Evolutionary conservation across 1,284 basidiomycete species (phyloP), one percentile per base, ranked within the genome.

Genomic region (Fomitopsis pinicola): DNA sequence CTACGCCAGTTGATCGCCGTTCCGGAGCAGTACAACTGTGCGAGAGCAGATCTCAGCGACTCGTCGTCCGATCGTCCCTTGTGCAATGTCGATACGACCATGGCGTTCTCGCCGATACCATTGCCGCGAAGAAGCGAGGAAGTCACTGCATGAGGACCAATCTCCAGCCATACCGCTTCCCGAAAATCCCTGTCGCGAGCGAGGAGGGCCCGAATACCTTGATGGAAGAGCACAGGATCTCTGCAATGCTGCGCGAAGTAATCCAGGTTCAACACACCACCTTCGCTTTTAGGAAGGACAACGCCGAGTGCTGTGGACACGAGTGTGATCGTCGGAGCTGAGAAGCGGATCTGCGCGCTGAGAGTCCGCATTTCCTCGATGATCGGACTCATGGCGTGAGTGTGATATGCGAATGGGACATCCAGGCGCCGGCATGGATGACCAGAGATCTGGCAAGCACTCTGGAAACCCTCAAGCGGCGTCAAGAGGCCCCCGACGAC

Each of bases 391-490:
- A 91, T 87, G 1, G 84, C 82, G 5, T 73, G 59, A 52, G 84
- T 87, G 71, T 91, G 89, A 67, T 83, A 88, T 4, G 82, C 88
- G 62, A 83, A 87, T 1, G 84, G 82, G 9, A 87, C 81, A 2
- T 75, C 65, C 1, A 91, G 75, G 45, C 79, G 66, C 6, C 76
- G 69, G 57, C 71, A 78, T 66, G 79, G 81, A 69, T 75, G 77
- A 3, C 69, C 67, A 1, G 73, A 65, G 6, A 70, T 59, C 59
- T 81, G 76, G 40, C 87, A 69, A 61, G 79, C 67, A 0, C 60
- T 59, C 60, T 81, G 78, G 38, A 89, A 75, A 0, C 62, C 63
- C 1, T 68, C 64, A n/a, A 89, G 71, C 57, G 78, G 74, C 15
- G 67, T 63, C 6, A 81, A 58, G 0, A 81, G 75, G 1, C 89